phyloP scores from a whole-genome alignment of 169 alveolate genomes.

The Cryptosporidium ubiquitum region DNA sequence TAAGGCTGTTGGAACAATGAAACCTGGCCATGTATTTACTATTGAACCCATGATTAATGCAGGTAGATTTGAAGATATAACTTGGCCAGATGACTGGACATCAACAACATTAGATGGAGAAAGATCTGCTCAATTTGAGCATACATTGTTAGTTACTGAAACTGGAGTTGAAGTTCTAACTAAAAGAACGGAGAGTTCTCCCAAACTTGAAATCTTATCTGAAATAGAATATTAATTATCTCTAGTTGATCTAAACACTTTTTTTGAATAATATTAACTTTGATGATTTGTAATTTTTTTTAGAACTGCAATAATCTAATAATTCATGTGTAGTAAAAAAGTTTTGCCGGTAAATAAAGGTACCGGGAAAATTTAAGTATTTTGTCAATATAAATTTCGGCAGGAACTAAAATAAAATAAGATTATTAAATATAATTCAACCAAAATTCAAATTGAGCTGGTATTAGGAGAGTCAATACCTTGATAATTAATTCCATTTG shows the following conservation, averaged over 20 bases:
- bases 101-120: conserved; percentile 92
- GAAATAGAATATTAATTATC: background rate
- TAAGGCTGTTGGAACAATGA: conserved; percentile 95
- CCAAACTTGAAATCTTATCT: conserved; percentile 84
- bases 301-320: conserved; percentile 14
- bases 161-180: conserved; percentile 95
- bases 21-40: conserved; percentile 98
- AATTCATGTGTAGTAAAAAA: background rate
- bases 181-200: conserved; percentile 90
- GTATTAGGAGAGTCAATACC: background rate
- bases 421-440: background rate
- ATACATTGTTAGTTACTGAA: conserved; percentile 95
- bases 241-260: no score
- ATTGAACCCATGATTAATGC: conserved; percentile 99
- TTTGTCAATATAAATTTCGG: background rate
- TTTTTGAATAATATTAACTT: background rate
- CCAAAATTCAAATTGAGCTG: background rate
- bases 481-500: background rate
- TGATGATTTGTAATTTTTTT: background rate
- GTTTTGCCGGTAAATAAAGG: conserved; percentile 46
- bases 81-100: conserved; percentile 99
- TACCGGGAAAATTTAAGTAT: conserved; percentile 50
- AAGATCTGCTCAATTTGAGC: conserved; percentile 95
- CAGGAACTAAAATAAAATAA: conserved; percentile 18
- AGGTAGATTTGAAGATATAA: conserved; percentile 92